Evolutionary conservation across 2,329 filamentous ascomycete genomes (phyloP).

Genomic region (Exophiala sideris): DNA sequence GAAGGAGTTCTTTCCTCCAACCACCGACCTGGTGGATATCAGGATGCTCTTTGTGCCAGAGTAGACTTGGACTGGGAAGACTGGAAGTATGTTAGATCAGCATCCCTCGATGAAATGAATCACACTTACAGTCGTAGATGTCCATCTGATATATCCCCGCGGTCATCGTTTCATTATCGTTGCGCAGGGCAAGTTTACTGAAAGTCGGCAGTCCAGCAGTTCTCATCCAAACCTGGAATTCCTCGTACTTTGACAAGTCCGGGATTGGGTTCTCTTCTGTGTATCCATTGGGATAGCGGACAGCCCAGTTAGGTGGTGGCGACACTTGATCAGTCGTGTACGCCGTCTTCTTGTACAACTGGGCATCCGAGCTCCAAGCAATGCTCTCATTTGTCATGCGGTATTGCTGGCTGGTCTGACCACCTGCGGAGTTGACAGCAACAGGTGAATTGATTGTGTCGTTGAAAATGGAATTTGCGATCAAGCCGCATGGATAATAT

Average conservation of each 20-base stretch:
- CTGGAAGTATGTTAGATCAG: conserved; percentile 45
- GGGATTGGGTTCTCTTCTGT: conserved; percentile 63
- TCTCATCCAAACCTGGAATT: conserved; percentile 98
- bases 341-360: conserved; percentile 68
- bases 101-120: not conserved
- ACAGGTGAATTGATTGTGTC: conserved; percentile 73
- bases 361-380: conserved; percentile 79
- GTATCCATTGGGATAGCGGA: conserved; percentile 69
- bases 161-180: conserved; percentile 66
- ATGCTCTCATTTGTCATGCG: conserved; percentile 74
- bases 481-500: conserved; percentile 92
- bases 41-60: conserved; percentile 58
- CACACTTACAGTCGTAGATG: conserved; percentile 69
- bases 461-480: conserved; percentile 96
- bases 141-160: conserved; percentile 71
- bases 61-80: conserved; percentile 66
- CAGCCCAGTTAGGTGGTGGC: conserved; percentile 82
- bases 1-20: conserved; percentile 94
- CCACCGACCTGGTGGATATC: conserved; percentile 72
- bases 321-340: conserved; percentile 65
- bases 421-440: conserved; percentile 51
- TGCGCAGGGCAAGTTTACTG: conserved; percentile 85
- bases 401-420: conserved; percentile 54
- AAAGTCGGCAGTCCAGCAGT: conserved; percentile 91
- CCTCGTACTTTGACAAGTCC: conserved; percentile 70